These are phyloP conservation scores for Penicillium concentricum DNA, from an alignment of 2,329 filamentous ascomycete species.

Conservation along the genomic window DNA sequence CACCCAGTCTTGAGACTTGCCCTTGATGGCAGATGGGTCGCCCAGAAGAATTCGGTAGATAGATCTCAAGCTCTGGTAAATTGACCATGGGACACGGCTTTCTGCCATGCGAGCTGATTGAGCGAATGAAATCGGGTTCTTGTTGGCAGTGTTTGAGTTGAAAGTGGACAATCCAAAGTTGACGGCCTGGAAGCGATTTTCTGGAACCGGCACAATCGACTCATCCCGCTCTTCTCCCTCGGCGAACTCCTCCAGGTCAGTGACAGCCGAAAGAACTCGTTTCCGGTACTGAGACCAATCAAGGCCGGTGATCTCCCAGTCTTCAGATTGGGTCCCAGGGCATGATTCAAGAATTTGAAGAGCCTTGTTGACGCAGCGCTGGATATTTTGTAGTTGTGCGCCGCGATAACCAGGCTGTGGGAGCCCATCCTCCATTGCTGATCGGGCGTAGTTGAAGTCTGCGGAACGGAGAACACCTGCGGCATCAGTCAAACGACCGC, in stretches of 20 bases:
- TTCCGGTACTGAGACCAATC: conserved; percentile 85
- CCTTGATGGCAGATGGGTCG: conserved; percentile 70
- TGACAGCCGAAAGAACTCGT: conserved; percentile 66
- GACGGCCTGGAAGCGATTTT: conserved; percentile 47
- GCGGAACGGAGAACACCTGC: conserved; percentile 69
- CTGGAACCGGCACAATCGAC: conserved; percentile 38
- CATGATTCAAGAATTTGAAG: conserved; percentile 70
- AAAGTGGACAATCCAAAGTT: conserved; percentile 46
- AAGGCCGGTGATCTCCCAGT: conserved; percentile 80
- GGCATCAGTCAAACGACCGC: conserved; percentile 69
- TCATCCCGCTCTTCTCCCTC: conserved; percentile 64
- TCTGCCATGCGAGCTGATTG: conserved; percentile 71
- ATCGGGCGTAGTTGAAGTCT: conserved; percentile 74
- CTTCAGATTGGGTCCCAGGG: conserved; percentile 60
- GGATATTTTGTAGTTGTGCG: conserved; percentile 73
- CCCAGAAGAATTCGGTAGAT: conserved; percentile 81
- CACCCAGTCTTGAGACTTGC: conserved; percentile 82
- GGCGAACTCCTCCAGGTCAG: conserved; percentile 72
- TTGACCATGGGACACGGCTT: conserved; percentile 82
- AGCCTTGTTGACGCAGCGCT: conserved; percentile 67
- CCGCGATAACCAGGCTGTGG: conserved; percentile 69
- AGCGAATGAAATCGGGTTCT: conserved; percentile 59
- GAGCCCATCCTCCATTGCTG: conserved; percentile 60
- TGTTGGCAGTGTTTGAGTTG: conserved; percentile 41
- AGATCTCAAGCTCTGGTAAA: conserved; percentile 80